Conservation (phyloP, 2,329 filamentous ascomycete genomes). For the Colletotrichum brevisporum region DNA sequence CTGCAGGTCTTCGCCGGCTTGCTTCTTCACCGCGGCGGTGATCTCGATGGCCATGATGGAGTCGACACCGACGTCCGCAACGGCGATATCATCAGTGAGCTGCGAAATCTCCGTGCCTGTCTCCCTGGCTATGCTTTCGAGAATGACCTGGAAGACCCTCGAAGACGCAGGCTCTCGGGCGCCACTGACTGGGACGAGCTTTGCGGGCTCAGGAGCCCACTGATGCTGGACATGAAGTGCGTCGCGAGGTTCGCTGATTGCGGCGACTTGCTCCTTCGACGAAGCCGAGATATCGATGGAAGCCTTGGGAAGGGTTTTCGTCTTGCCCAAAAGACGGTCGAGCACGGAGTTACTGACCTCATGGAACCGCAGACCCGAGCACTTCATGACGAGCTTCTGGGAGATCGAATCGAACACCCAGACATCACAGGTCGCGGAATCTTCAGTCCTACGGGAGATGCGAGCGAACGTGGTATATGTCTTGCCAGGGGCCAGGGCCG, state of each 20-base stretch:
- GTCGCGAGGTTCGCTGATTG: no score
- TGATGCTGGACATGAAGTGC: background rate
- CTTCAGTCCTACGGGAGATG: background rate
- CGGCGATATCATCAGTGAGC: constrained; percentile 7
- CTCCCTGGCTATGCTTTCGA: constrained; percentile 6
- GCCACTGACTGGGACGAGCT: background rate
- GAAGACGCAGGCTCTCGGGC: no score
- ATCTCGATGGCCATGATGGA: constrained; percentile 27
- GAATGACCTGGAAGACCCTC: background rate
- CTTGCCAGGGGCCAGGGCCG: background rate
- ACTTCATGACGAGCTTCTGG: constrained; percentile 1
- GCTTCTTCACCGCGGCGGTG: background rate
- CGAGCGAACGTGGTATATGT: constrained; percentile 7
- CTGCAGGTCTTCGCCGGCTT: background rate
- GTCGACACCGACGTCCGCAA: constrained; percentile 15
- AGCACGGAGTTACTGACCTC: constrained; percentile 6
- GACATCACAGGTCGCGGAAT: constrained; percentile 8
- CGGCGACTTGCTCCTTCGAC: no score
- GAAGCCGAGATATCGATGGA: background rate
- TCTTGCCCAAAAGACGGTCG: background rate
- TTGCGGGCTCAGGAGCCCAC: background rate
- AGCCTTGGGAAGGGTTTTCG: background rate
- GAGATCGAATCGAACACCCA: constrained; percentile 11
- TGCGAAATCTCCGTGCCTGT: constrained; percentile 43
- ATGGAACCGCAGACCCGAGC: constrained; percentile 8